These are phyloP conservation scores for Logfia minima DNA, from an alignment of 129 eudicot species.

Conservation along the genomic window DNA sequence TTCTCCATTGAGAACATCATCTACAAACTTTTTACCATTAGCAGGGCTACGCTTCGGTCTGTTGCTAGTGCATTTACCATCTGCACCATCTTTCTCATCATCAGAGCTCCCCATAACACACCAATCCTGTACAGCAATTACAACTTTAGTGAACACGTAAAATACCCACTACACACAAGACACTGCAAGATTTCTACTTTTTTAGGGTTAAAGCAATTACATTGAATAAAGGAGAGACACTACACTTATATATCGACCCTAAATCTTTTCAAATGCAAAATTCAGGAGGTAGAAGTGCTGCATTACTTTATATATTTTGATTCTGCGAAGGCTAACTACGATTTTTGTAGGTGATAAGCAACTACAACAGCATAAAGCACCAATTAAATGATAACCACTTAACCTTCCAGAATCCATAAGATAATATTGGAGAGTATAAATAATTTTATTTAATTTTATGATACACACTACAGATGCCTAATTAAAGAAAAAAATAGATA, in stretches of 20 bases:
- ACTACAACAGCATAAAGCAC: too few species aligned
- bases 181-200: neutral
- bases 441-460: too few species aligned
- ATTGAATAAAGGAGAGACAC: neutral
- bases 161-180: neutral
- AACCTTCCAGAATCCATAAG: neutral
- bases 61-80: conserved; percentile 28
- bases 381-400: too few species aligned
- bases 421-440: neutral
- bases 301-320: neutral
- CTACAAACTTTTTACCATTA: conserved; percentile 45
- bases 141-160: neutral
- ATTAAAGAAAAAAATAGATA: too few species aligned
- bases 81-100: conserved; percentile 43
- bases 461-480: neutral
- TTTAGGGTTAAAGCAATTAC: neutral
- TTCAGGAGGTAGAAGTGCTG: neutral
- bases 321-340: too few species aligned
- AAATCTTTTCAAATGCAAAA: neutral
- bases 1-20: conserved; percentile 48
- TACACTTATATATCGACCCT: neutral
- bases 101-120: conserved; percentile 52
- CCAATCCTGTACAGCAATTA: conserved; percentile 14
- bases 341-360: too few species aligned
- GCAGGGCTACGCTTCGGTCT: conserved; percentile 27